Conservation (phyloP, 2,329 filamentous ascomycete species). For the Aspergillus sp. region DNA sequence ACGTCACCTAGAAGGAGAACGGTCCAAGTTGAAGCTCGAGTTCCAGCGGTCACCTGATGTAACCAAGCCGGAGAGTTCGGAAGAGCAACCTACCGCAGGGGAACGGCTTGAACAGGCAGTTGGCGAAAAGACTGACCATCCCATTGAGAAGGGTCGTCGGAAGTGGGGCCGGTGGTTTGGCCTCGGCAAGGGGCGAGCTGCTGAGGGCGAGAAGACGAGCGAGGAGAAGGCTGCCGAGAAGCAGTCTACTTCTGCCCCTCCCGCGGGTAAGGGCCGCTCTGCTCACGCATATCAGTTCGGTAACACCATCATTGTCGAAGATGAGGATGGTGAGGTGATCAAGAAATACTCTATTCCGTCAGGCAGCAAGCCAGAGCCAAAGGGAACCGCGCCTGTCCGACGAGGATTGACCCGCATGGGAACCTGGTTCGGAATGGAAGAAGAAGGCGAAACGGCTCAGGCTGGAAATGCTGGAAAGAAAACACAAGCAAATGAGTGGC, state of each 20-base stretch:
- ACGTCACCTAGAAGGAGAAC: constrained; percentile 55
- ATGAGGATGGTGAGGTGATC: constrained; percentile 67
- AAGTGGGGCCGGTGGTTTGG: constrained; percentile 49
- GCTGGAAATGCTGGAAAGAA: constrained; percentile 28
- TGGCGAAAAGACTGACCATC: constrained; percentile 34
- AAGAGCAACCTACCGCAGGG: constrained; percentile 45
- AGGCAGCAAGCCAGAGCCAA: constrained; percentile 27
- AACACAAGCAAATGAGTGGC: constrained; percentile 31
- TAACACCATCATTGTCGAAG: constrained; percentile 70
- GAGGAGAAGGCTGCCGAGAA: constrained; percentile 20
- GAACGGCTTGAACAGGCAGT: constrained; percentile 43
- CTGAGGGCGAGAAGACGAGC: constrained; percentile 26
- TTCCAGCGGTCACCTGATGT: constrained; percentile 36
- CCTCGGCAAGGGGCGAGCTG: constrained; percentile 35
- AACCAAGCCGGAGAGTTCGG: constrained; percentile 47
- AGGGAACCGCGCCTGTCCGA: constrained; percentile 44
- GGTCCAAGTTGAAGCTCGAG: constrained; percentile 56
- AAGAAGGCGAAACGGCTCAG: constrained; percentile 33
- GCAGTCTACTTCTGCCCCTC: constrained; percentile 17
- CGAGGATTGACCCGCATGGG: constrained; percentile 60
- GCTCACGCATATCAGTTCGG: constrained; percentile 68
- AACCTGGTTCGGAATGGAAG: constrained; percentile 53
- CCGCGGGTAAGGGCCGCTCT: constrained; percentile 48
- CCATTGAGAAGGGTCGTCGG: constrained; percentile 45
- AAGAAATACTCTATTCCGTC: constrained; percentile 66